Conservation (phyloP, 305 asterid genomes). For the Fraxinus xanthoxyloides region DNA sequence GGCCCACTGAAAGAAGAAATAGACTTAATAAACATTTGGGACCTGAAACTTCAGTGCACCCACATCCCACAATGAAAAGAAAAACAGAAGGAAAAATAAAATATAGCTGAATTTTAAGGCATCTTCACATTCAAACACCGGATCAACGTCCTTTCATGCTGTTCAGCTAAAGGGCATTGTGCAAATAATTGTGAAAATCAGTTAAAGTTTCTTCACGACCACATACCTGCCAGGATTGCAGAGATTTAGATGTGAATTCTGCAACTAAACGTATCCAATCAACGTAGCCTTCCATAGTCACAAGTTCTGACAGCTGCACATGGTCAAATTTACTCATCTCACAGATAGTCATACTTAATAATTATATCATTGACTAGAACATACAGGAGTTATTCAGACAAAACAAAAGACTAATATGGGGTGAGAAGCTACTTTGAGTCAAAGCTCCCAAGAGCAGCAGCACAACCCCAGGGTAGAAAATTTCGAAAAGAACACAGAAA, state of each 20-base stretch:
- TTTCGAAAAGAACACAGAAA: slow-evolving; percentile 1
- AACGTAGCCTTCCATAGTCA: slow-evolving; percentile 89
- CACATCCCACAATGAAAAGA: not conserved
- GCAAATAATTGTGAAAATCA: slow-evolving; percentile 18
- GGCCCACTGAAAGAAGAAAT: slow-evolving; percentile 82
- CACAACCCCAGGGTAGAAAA: slow-evolving; percentile 17
- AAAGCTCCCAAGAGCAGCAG: slow-evolving; percentile 9
- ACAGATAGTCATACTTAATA: slow-evolving; percentile 10
- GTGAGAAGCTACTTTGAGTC: slow-evolving; percentile 6
- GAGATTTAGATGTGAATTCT: slow-evolving; percentile 85
- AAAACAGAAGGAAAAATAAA: not conserved
- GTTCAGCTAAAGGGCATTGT: slow-evolving; percentile 10
- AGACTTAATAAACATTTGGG: slow-evolving; percentile 16
- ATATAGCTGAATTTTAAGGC: not conserved
- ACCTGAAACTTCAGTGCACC: not conserved
- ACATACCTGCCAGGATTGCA: slow-evolving; percentile 95
- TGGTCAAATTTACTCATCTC: slow-evolving; percentile 19
- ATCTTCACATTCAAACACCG: not conserved
- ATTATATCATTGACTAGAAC: not conserved
- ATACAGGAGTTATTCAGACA: not conserved
- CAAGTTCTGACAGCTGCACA: slow-evolving; percentile 89
- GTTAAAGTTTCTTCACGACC: slow-evolving; percentile 14
- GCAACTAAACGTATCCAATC: slow-evolving; percentile 99
- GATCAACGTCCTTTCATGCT: not conserved
- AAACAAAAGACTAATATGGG: not conserved